phyloP scores from a whole-genome alignment of 2,329 filamentous ascomycete species.

The Paraphaeosphaeria sporulosa region DNA sequence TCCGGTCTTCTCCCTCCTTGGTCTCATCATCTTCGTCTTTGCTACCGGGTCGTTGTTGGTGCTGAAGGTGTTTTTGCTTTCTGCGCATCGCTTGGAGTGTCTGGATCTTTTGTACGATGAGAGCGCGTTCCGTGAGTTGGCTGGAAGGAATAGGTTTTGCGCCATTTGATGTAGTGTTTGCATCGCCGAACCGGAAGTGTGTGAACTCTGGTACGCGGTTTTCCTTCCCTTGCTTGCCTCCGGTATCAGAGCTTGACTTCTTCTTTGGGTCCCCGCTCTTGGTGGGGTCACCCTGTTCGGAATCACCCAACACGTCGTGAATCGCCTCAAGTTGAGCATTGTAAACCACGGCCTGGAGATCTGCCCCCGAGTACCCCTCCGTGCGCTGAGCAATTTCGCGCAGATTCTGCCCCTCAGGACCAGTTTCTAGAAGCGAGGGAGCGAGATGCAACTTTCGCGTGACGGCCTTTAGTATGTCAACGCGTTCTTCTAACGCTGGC shows the following conservation, averaged over 20 bases:
- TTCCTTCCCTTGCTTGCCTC: slow-evolving; percentile 27
- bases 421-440: slow-evolving; percentile 65
- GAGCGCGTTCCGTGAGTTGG: slow-evolving; percentile 76
- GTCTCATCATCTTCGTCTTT: slow-evolving; percentile 27
- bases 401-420: slow-evolving; percentile 53
- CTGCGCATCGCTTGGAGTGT: slow-evolving; percentile 76
- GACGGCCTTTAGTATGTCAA: slow-evolving; percentile 89
- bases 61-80: slow-evolving; percentile 62
- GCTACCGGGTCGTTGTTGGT: slow-evolving; percentile 28
- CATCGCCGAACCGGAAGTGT: slow-evolving; percentile 82
- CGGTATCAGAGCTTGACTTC: slow-evolving; percentile 27
- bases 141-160: slow-evolving; percentile 57
- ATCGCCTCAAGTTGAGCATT: slow-evolving; percentile 98
- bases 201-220: slow-evolving; percentile 45
- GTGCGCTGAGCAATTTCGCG: slow-evolving; percentile 80
- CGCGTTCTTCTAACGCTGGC: slow-evolving; percentile 77
- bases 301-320: slow-evolving; percentile 82
- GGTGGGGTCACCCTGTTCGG: slow-evolving; percentile 45
- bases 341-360: slow-evolving; percentile 92
- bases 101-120: slow-evolving; percentile 82
- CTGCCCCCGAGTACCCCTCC: slow-evolving; percentile 91
- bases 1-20: slow-evolving; percentile 50
- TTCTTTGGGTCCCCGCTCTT: slow-evolving; percentile 41
- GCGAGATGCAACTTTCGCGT: slow-evolving; percentile 80
- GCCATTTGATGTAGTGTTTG: slow-evolving; percentile 44